Conservation (phyloP, 176 grass and related monocot species). For the Pontederia paniculata region DNA sequence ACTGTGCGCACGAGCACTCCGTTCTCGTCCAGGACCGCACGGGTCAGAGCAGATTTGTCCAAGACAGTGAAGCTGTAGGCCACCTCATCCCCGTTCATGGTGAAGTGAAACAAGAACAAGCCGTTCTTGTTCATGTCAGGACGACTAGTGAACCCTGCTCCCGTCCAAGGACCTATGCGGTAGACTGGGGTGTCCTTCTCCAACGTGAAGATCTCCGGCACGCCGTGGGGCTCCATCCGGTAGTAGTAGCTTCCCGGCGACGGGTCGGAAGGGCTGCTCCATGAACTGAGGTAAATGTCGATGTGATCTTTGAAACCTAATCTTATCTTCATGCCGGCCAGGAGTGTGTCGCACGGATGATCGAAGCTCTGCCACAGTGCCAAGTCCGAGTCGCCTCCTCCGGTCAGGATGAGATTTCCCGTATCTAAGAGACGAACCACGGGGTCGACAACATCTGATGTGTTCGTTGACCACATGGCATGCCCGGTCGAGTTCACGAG, state of each 20-base stretch:
- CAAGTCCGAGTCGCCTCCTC: too few relatives aligned
- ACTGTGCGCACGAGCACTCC: conserved; percentile 40
- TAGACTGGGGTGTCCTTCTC: background rate
- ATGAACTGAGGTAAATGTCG: background rate
- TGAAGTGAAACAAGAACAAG: conserved; percentile 39
- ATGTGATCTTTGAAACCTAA: background rate
- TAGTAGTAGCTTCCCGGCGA: conserved; percentile 5
- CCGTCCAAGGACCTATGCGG: conserved; percentile 6
- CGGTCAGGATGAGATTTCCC: conserved; percentile 7
- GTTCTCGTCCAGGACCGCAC: conserved; percentile 49
- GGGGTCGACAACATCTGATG: background rate
- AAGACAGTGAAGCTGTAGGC: conserved; percentile 42
- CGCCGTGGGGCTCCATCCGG: background rate
- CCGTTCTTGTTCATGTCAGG: conserved; percentile 11
- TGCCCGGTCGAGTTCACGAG: too few relatives aligned
- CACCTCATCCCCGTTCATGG: conserved; percentile 28
- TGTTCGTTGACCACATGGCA: background rate
- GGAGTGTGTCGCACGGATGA: conserved; percentile 4
- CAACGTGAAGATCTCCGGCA: conserved; percentile 3
- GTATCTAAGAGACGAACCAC: conserved; percentile 3
- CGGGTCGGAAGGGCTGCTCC: conserved; percentile 9
- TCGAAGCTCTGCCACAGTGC: conserved; percentile 15
- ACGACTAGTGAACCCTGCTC: background rate
- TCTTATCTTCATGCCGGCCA: conserved; percentile 7
- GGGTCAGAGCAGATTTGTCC: conserved; percentile 16